Percentiles rank a stretch among this genome's conserved stretches.
phyloP scores from a whole-genome alignment of 805 yeast genomes.

The Teunomyces stri region DNA sequence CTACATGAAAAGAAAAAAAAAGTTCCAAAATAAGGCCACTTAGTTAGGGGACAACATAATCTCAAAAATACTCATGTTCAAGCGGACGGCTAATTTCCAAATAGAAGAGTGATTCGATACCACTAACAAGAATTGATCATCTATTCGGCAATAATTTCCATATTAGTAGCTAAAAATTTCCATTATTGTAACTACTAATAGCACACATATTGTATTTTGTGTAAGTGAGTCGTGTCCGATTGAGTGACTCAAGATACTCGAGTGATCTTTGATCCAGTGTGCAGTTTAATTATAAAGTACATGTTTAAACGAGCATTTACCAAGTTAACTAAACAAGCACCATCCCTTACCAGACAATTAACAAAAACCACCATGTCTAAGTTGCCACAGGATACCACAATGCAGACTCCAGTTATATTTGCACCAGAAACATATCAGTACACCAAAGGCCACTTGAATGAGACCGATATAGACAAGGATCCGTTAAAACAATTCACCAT shows the following conservation, averaged over 20 bases:
- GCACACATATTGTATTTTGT: not conserved
- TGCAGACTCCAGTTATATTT: constrained; percentile 43
- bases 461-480: constrained; percentile 47
- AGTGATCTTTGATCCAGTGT: not conserved
- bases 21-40: not conserved
- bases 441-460: constrained; percentile 60
- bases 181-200: not conserved
- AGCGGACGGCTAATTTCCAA: no score
- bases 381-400: constrained; percentile 2
- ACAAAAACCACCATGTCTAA: not conserved
- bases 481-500: constrained; percentile 77
- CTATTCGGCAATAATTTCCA: no score
- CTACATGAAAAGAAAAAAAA: not conserved
- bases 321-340: not conserved
- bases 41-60: not conserved
- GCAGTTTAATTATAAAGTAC: not conserved
- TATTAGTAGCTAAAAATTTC: not conserved
- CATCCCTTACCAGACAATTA: not conserved
- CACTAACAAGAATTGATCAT: no score
- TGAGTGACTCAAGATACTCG: not conserved
- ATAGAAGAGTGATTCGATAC: no score
- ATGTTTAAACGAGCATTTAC: not conserved
- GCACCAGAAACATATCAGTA: constrained; percentile 91
- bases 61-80: no score
- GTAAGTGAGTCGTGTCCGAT: not conserved